Percentiles rank a stretch among this genome's conserved stretches.
phyloP scores from a whole-genome alignment of 495 filamentous ascomycete species.

The Aspergillus panamensis region DNA sequence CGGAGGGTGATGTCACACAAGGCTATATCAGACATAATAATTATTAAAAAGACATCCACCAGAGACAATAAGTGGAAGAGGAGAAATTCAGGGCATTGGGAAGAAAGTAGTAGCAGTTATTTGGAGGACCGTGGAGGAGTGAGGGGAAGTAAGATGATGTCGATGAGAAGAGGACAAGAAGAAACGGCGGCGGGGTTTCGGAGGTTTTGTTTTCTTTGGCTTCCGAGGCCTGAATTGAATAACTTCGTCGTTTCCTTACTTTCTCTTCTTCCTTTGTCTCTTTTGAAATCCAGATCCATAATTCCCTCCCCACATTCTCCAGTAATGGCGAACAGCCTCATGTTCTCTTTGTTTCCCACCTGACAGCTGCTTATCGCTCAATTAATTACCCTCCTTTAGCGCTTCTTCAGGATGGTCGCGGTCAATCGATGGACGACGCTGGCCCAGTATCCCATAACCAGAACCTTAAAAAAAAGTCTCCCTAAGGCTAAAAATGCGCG shows the following conservation, averaged over 20 bases:
- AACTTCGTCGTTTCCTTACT: not conserved
- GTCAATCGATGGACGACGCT: constrained; percentile 15
- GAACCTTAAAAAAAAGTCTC: constrained; percentile 15
- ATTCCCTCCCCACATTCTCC: not conserved
- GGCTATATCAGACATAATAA: constrained; percentile 12
- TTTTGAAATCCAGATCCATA: not conserved
- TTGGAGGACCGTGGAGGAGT: not conserved
- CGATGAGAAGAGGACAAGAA: not conserved
- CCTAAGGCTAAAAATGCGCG: constrained; percentile 2
- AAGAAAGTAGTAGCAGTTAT: too few relatives aligned
- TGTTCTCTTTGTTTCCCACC: not conserved
- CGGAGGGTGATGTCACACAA: constrained; percentile 10
- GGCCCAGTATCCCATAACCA: constrained; percentile 22
- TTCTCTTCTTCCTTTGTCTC: not conserved
- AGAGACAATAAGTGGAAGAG: not conserved
- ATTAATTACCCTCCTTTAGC: not conserved
- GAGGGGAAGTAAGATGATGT: not conserved
- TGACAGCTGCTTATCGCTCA: not conserved
- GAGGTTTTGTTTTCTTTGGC: not conserved
- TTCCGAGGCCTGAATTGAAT: not conserved
- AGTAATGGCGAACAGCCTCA: constrained; percentile 3
- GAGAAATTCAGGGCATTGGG: not conserved
- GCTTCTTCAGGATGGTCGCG: constrained; percentile 4
- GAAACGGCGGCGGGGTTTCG: constrained; percentile 7
- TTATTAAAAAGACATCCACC: constrained; percentile 4